Conservation (phyloP, 192 early-diverging fungal species). For the Coemansia umbellata region DNA sequence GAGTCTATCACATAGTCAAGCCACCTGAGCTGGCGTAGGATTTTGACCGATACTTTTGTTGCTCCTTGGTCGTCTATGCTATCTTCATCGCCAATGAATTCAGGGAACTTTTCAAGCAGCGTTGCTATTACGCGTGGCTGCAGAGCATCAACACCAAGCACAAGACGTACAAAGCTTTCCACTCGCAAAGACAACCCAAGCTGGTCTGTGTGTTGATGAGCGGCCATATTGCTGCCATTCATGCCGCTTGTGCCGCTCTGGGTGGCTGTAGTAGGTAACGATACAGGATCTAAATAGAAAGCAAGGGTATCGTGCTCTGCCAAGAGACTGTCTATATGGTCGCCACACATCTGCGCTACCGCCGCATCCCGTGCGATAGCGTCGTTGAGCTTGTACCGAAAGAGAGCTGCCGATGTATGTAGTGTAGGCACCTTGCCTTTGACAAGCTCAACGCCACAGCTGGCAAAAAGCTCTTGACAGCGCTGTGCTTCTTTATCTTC, state of each 20-base stretch:
- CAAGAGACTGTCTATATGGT: constrained; percentile 28
- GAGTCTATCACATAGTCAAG: constrained; percentile 69
- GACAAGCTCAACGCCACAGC: constrained; percentile 24
- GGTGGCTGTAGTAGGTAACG: not conserved
- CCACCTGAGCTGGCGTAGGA: constrained; percentile 73
- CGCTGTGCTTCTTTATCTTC: not conserved
- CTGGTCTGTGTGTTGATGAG: not conserved
- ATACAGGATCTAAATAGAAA: constrained; percentile 25
- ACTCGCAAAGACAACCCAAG: not conserved
- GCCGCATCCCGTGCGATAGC: constrained; percentile 2
- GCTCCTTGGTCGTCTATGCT: constrained; percentile 5
- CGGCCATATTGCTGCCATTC: not conserved
- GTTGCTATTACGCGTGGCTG: constrained; percentile 54
- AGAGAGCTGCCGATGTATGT: constrained; percentile 29
- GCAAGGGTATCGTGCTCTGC: constrained; percentile 24
- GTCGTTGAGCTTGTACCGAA: constrained; percentile 24
- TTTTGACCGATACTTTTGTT: constrained; percentile 55
- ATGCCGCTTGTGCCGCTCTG: too few relatives aligned
- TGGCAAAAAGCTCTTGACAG: constrained; percentile 6
- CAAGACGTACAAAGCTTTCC: constrained; percentile 59
- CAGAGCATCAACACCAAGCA: constrained; percentile 58
- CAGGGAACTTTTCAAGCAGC: constrained; percentile 60
- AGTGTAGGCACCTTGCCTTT: constrained; percentile 3
- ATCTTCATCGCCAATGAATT: constrained; percentile 54
- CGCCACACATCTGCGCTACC: not conserved